Evolutionary conservation across 2,329 filamentous ascomycete species (phyloP).

Genomic region (Berkeleyomyces basicola): DNA sequence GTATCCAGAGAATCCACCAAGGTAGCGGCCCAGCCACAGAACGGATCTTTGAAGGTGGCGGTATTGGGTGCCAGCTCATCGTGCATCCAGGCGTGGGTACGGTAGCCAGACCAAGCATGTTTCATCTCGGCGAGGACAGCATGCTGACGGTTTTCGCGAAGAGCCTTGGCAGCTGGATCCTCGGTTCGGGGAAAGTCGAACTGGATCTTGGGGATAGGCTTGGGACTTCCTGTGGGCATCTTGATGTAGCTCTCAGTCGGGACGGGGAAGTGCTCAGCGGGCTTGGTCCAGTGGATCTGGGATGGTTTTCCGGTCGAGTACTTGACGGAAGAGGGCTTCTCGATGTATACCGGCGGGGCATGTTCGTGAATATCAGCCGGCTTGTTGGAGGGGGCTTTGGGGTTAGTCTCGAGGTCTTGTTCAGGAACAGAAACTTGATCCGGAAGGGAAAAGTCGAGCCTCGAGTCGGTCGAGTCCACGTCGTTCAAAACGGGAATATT

Average conservation of each 20-base stretch:
- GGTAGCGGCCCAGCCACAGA: conserved; percentile 83
- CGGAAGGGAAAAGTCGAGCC: conserved; percentile 8
- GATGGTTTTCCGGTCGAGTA: background rate
- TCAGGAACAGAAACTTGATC: background rate
- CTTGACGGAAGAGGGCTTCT: background rate
- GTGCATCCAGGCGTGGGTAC: conserved; percentile 61
- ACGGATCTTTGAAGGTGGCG: conserved; percentile 55
- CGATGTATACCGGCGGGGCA: background rate
- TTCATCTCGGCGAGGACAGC: conserved; percentile 58
- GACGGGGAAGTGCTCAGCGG: conserved; percentile 63
- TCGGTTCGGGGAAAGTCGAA: conserved; percentile 49
- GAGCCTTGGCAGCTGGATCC: conserved; percentile 37
- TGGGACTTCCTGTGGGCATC: conserved; percentile 56
- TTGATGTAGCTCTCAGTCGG: conserved; percentile 51
- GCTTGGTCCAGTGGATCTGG: conserved; percentile 54
- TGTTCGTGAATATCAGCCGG: background rate
- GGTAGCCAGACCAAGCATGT: conserved; percentile 72
- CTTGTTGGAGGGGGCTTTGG: background rate
- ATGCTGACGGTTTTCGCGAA: conserved; percentile 46
- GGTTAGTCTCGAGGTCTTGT: background rate
- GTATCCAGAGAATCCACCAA: conserved; percentile 71
- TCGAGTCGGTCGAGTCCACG: background rate
- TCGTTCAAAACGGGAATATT: conserved; percentile 6
- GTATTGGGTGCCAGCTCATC: conserved; percentile 70
- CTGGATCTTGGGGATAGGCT: conserved; percentile 61